Conservation (phyloP, 2,329 filamentous ascomycete genomes). For the Penicillium sp. region DNA sequence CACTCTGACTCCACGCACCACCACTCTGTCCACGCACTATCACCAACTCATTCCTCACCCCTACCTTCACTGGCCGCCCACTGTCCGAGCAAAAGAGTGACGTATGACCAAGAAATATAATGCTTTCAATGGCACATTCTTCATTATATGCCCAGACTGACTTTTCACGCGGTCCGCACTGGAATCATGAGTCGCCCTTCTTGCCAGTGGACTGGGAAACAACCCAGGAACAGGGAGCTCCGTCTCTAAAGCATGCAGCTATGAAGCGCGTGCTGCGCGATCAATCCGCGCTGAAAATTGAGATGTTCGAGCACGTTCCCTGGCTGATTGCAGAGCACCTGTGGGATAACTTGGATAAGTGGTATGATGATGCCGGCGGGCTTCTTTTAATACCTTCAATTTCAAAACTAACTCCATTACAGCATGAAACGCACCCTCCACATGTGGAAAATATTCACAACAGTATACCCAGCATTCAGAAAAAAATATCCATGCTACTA, state of each 20-base stretch:
- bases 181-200: slow-evolving; percentile 42
- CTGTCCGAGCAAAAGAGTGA: not conserved
- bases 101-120: not conserved
- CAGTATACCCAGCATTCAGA: slow-evolving; percentile 37
- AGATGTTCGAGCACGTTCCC: slow-evolving; percentile 39
- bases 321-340: slow-evolving; percentile 42
- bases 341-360: slow-evolving; percentile 38
- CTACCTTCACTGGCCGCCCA: not conserved
- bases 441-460: slow-evolving; percentile 46
- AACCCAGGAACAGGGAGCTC: slow-evolving; percentile 26
- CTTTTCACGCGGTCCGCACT: slow-evolving; percentile 29
- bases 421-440: slow-evolving; percentile 41
- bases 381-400: not conserved
- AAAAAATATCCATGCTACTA: slow-evolving; percentile 28
- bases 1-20: not conserved
- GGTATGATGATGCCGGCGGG: slow-evolving; percentile 31
- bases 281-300: slow-evolving; percentile 36
- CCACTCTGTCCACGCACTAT: not conserved
- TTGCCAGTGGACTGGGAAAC: slow-evolving; percentile 29
- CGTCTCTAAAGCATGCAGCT: slow-evolving; percentile 36
- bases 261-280: slow-evolving; percentile 35
- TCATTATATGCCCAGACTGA: slow-evolving; percentile 7
- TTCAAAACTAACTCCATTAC: not conserved
- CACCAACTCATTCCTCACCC: not conserved
- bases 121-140: slow-evolving; percentile 2